Evolutionary conservation across 2,329 filamentous ascomycete genomes (phyloP), one percentile per base, ranked within the genome.

Genomic region (Fusarium sp.): DNA sequence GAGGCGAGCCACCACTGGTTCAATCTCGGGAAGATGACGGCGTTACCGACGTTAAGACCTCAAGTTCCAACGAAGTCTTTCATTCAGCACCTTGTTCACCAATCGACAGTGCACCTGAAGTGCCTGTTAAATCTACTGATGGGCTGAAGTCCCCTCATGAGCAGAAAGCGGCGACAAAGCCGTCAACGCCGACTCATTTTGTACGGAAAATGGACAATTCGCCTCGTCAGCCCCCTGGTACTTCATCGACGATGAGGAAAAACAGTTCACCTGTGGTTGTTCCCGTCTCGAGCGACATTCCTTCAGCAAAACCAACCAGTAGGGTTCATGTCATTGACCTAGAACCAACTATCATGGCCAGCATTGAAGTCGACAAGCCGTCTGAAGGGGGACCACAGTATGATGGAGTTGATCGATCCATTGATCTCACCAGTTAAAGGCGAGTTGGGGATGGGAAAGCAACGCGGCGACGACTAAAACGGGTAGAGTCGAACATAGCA

Each of bases 401-500:
- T 64, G 79, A 80, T 56, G 81, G 81, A n/a, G 75, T 82, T 44
- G 81, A 81, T 24, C 72, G 75, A n/a, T 57, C 67, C 20, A 69
- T 77, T 46, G 72, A 73, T 56, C 66, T 78, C 58, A 69, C 64
- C 20, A 40, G 36, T 22, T 58, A 44, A 66, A 51, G n/a, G 22
- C 53, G 46, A 64, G 27, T 14, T 17, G n/a, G 17, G 33, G 44
- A 38, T 53, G 27, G 22, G 56, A 17, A 12, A 24, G n/a, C 24
- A 57, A 38, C 6, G 33, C 22, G 29, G 22, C 59, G 27, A 58
- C 38, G 11, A 55, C 27, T 31, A 62, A 29, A 46, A 38, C 29
- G 31, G n/a, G 49, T 24, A 40, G 57, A 22, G 44, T 53, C 46
- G n/a, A 55, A 17, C 22, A 27, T 22, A 31, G 33, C 27, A 20